Conservation (phyloP, 1,139 yeast species). For the Magnusiomyces ingens region DNA sequence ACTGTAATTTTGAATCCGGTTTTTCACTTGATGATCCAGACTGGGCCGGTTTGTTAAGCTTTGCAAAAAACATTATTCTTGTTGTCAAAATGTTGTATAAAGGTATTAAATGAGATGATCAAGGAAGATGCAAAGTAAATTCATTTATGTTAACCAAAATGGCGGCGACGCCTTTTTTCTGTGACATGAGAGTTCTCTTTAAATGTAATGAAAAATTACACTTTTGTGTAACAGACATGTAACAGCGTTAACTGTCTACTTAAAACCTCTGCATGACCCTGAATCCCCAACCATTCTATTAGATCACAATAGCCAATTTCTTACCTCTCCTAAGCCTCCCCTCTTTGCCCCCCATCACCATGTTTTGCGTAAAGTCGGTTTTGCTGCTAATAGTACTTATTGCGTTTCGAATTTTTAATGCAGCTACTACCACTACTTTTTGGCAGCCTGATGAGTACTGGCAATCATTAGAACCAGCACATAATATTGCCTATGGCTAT, state of each 20-base stretch:
- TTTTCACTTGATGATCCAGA: conserved; percentile 18
- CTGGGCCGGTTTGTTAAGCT: conserved; percentile 16
- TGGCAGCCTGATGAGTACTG: conserved; percentile 97
- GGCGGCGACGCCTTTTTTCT: too few species aligned
- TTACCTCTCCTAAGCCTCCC: too few species aligned
- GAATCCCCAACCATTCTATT: too few species aligned
- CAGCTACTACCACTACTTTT: conserved; percentile 59
- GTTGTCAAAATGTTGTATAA: not conserved
- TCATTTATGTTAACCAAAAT: not conserved
- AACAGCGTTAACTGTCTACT: too few species aligned
- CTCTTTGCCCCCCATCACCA: too few species aligned
- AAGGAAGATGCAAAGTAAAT: not conserved
- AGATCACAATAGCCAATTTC: too few species aligned
- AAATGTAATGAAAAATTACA: too few species aligned
- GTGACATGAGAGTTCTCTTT: too few species aligned
- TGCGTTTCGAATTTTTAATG: conserved; percentile 50
- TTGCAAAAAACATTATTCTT: conserved; percentile 20
- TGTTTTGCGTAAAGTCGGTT: not conserved
- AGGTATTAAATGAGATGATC: not conserved
- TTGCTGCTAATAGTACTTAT: conserved; percentile 21
- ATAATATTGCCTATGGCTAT: conserved; percentile 60
- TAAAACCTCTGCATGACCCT: too few species aligned
- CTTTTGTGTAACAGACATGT: too few species aligned
- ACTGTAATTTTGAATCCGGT: not conserved
- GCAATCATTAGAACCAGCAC: conserved; percentile 93